Evolutionary conservation across 2,329 filamentous ascomycete genomes (phyloP), one percentile per base, ranked within the genome.

Genomic region (Mycosphaerella arachidis): DNA sequence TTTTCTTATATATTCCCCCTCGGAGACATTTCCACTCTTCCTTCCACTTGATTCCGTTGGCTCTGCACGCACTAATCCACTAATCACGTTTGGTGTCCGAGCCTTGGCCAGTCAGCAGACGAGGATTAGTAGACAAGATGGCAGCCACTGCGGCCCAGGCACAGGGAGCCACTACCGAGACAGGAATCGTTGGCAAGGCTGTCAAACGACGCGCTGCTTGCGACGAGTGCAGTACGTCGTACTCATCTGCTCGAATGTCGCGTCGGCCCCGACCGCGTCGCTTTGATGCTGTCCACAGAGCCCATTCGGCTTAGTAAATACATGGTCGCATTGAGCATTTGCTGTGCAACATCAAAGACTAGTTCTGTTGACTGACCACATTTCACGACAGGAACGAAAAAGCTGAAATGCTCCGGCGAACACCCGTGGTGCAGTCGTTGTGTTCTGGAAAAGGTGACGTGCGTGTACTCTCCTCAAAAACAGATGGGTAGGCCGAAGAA

Each of bases 401-500:
- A 82, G 66, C 66, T 82, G 48, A 81, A 80, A 68, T 82, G 80
- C 29, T 75, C 75, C 1, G 76, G 78, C 30, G 72, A 76, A 18
- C 67, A 66, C n/a, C 76, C 77, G 29, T 29, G 56, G 29, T 82
- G 80, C 63, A 66, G 66, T 18, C 71, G 80, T 55, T 82, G 80
- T 62, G 61, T 63, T 18, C 66, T 68, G 45, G 78, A 81, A 53
- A 64, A 63, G 3, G 72, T 80, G 13, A 52, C 53, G 16, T 82
- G 80, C 65, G 56, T 77, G 29, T 82, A 81, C 66, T 80, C 78
- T 27, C 69, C 70, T 2, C 78, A 78, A 55, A 81, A 80, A 67
- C 75, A 72, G 37, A 82, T 82, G 80, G 80, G 80, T 9, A 67
- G 80, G 48, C 80, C 80, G n/a, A 75, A 76, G 61, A 82, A 82